phyloP scores from a whole-genome alignment of 1,284 basidiomycete species.

The Puccinia novopanici region DNA sequence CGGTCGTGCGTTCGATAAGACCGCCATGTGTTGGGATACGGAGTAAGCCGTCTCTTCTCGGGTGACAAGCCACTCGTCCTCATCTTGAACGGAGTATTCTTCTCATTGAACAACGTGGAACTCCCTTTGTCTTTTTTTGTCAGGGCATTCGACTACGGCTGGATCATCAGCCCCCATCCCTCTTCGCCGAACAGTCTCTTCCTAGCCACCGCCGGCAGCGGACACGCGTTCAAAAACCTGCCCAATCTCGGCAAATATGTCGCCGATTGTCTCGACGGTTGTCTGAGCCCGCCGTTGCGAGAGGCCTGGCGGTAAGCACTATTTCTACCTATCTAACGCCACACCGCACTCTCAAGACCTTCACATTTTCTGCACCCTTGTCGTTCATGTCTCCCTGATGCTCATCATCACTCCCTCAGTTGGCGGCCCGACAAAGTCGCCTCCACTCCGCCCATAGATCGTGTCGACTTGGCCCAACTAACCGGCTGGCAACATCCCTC shows the following conservation, averaged over 20 bases:
- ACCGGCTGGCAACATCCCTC: slow-evolving; percentile 42
- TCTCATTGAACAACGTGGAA: too few relatives aligned
- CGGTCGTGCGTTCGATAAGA: slow-evolving; percentile 15
- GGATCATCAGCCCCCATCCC: slow-evolving; percentile 46
- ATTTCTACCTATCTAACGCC: background rate
- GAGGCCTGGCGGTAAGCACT: slow-evolving; percentile 36
- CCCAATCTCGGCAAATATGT: slow-evolving; percentile 47
- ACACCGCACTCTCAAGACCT: too few relatives aligned
- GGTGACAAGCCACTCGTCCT: too few relatives aligned
- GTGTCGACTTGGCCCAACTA: slow-evolving; percentile 40
- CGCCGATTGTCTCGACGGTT: slow-evolving; percentile 35
- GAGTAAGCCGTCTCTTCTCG: slow-evolving; percentile 22
- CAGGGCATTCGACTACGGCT: slow-evolving; percentile 44
- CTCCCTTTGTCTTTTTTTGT: too few relatives aligned
- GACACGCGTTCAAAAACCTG: slow-evolving; percentile 46
- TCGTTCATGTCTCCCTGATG: background rate
- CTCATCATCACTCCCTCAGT: slow-evolving; percentile 14
- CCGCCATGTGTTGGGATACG: slow-evolving; percentile 43
- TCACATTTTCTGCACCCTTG: background rate
- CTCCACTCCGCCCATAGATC: slow-evolving; percentile 11
- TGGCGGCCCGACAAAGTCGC: slow-evolving; percentile 42
- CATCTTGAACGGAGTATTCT: too few relatives aligned
- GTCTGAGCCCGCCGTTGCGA: background rate
- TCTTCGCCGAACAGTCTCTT: slow-evolving; percentile 36
- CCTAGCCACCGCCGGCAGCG: slow-evolving; percentile 41